Base-by-base conservation (phyloP, 176 grass and related monocot genomes). In the Musa troglodytarum region DNA sequence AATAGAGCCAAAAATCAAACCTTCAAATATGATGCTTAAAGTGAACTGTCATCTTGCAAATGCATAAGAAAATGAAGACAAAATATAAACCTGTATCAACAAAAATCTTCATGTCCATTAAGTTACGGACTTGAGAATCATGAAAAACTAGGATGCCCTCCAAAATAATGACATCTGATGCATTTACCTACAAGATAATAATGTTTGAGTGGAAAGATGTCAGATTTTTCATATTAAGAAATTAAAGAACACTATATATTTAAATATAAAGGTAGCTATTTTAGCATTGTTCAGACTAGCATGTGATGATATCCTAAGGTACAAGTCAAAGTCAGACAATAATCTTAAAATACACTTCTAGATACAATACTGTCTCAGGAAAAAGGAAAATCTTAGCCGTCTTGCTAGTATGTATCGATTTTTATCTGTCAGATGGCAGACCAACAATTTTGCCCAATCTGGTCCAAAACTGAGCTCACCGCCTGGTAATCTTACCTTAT, bases 51-150 rank as follows among this genome's bases (percentile, higher is more conserved):
- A 25, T 28, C 13, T 70, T 70, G 13, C 62, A 78, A 58, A 50
- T 29, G 83, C 51, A 17, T 25, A 78, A 12, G 51, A 86, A 53
- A 65, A 53, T 50, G 17, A 21, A 84, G 16, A 74, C 62, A 23
- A 56, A 51, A 78, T 17, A 71, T 15, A 28, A 56, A 99, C 95
- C 95, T 89, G 95, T 94, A 69, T 94, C 95, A 14, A 99, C 95
- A 55, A 99, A 99, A 75, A 99, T 94, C 78, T 99, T 99, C 95
- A 99, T 99, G 70, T 99, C 90, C 90, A 99, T 92, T 76, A 94
- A 83, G 79, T 99, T 82, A 52, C 90, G 95, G 54, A 99, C 90
- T 77, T 84, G 86, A 82, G 88, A 86, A 43, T 99, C 95, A 82
- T 99, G 95, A 67, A 99, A 99, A 53, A 94, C 90, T 85, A 99